These are phyloP conservation scores for Extremus antarcticus DNA, from an alignment of 495 filamentous ascomycete genomes.

Conservation along the genomic window DNA sequence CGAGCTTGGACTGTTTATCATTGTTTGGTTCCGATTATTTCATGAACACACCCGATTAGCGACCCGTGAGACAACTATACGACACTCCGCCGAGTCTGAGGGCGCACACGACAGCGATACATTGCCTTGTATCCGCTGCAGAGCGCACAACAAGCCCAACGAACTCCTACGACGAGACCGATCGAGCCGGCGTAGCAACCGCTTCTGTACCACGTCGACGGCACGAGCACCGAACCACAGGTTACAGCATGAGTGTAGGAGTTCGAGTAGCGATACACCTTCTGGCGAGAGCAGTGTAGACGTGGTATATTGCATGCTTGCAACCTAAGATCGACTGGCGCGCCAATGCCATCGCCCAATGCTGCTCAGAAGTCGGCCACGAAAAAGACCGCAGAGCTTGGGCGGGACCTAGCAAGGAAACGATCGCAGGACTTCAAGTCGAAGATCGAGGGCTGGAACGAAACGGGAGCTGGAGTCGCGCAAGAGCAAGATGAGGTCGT, in stretches of 20 bases:
- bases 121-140: background rate
- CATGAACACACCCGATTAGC: background rate
- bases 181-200: background rate
- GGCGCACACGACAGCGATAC: too few relatives aligned
- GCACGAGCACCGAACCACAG: background rate
- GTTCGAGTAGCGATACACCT: background rate
- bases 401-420: constrained; percentile 30
- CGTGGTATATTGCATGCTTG: background rate
- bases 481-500: constrained; percentile 13
- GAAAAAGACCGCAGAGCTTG: constrained; percentile 36
- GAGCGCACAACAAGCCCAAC: background rate
- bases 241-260: background rate
- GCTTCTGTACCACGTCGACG: background rate
- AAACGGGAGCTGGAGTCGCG: constrained; percentile 12
- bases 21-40: background rate
- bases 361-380: constrained; percentile 8
- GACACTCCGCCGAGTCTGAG: background rate
- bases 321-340: background rate
- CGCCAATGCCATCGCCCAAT: constrained; percentile 20
- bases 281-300: background rate
- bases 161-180: background rate
- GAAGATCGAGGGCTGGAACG: constrained; percentile 18
- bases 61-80: background rate
- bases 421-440: constrained; percentile 15
- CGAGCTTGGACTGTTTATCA: background rate